Evolutionary conservation across 164 flowering plant species (phyloP), one percentile per base, ranked within the genome.

Genomic region (Stephania yunnanensis): DNA sequence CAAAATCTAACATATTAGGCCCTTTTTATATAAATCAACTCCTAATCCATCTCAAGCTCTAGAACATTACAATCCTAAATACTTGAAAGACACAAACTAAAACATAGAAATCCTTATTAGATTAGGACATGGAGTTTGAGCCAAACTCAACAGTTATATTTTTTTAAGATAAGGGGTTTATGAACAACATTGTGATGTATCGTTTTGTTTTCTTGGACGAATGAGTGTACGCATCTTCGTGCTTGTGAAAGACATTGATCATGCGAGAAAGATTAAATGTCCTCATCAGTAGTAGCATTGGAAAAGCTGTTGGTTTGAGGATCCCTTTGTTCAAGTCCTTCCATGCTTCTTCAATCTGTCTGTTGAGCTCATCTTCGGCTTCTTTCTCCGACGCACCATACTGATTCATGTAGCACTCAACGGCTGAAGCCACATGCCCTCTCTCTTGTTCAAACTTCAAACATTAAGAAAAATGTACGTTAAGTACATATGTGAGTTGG

Each of bases 281-380:
- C 1, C 75, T 61, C n/a, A 10, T 48, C 0, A 86, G 80, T 1
- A 87, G 25, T 6, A 68, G 77, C 74, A 36, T 71, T 0, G 85
- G 80, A 0, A 79, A 7, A 8, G 75, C 5, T n/a, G 30, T 29
- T 9, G 63, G 66, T 10, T 25, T 31, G 4, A 86, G 58, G 42
- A 55, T 76, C n/a, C 72, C 89, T 36, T 80, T 64, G 45, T 87
- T 88, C 9, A 87, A 69, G 55, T 85, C 88, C 71, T 85, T 88
- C 93, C 93, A 89, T 9, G 83, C 82, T 69, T 72, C 50, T 1
- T 6, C n/a, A 0, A 83, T 61, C 46, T 55, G 74, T 66, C 81
- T 74, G 0, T 31, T 29, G 5, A 86, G 45, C 31, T 66, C 70
- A 0, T 52, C 52, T 3, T 0, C 0, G 7, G 78, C 81, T 44